These are phyloP conservation scores for Kernera saxatilis DNA, from an alignment of 345 rosid genomes.

Conservation along the genomic window DNA sequence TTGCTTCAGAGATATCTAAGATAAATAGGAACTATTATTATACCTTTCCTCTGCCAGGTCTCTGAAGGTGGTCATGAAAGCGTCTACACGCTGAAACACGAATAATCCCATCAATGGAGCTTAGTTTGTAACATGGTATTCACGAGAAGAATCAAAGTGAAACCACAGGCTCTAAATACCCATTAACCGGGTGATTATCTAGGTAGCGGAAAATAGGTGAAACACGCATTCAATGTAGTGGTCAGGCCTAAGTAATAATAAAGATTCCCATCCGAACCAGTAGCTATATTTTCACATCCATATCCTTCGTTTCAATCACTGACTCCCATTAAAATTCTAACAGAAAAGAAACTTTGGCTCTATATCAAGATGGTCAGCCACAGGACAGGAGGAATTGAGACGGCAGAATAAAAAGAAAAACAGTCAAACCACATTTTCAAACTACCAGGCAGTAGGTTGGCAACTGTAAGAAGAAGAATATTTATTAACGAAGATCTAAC, in stretches of 20 bases:
- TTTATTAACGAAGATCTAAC: slow-evolving; percentile 30
- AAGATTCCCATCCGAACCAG: neutral
- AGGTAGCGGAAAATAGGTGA: neutral
- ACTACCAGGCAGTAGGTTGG: neutral
- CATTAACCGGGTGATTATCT: neutral
- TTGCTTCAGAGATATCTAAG: neutral
- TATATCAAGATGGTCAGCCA: neutral
- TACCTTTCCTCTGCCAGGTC: slow-evolving; percentile 96
- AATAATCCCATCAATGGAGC: neutral
- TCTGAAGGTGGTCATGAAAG: slow-evolving; percentile 64
- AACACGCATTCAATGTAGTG: neutral
- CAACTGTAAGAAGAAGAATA: neutral
- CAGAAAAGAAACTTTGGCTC: neutral
- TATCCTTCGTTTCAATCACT: neutral
- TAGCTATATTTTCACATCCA: neutral
- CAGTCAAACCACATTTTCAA: neutral
- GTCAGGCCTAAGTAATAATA: neutral
- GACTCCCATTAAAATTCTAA: neutral
- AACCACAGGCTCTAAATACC: slow-evolving; percentile 3
- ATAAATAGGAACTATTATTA: neutral
- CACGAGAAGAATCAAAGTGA: neutral
- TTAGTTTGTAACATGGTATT: neutral
- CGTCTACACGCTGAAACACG: slow-evolving; percentile 61
- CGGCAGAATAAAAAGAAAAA: neutral
- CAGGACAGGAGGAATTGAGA: neutral